Base-by-base conservation (phyloP, 2,329 filamentous ascomycete species). In the Fusarium xylarioides region DNA sequence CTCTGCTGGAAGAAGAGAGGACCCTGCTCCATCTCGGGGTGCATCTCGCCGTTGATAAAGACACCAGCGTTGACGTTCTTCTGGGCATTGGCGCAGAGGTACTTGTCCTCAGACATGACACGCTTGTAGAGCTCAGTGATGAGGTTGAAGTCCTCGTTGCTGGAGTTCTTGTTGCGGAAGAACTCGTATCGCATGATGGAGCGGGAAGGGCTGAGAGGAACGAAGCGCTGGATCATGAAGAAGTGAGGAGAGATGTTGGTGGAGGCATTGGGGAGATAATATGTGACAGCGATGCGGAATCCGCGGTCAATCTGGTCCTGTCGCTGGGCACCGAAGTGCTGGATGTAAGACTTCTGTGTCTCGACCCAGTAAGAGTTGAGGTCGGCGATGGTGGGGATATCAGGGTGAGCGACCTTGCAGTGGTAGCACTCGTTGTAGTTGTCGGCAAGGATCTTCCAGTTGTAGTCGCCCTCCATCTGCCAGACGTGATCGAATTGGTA, bases 371-470 rank as follows among this genome's bases (percentile, higher is more conserved):
- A 91, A 7, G 85, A 85, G 65, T 85, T 84, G 43, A 91, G 84
- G 66, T 91, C 87, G 49, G 88, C 85, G n/a, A 91, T 83, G 46
- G 83, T 82, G 9, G 87, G 83, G 37, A 90, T 86, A 64, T 89
- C 87, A 5, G 89, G 88, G 73, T 91, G 89, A 4, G 88, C 86
- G 2, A 86, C 87, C 56, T 86, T 85, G 82, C 88, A 91, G 81
- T 91, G 89, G 74, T 91, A 91, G 77, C 89, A 91, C 77, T 90
- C 89, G 77, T 91, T 91, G 83, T 90, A 91, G 81, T 91, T 91
- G 77, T 91, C 89, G 19, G 86, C 85, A 37, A 89, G 79, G 30
- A 87, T 86, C 81, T 90, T 90, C 88, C 88, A 90, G 81, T 90
- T 90, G 77, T 86, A 88, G 37, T 85, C 83, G 1, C 85, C 86